Percentiles rank a stretch among this genome's conserved stretches.
These are phyloP conservation scores for Aspergillus chevalieri DNA, from an alignment of 2,329 filamentous ascomycete species.

Conservation along the genomic window DNA sequence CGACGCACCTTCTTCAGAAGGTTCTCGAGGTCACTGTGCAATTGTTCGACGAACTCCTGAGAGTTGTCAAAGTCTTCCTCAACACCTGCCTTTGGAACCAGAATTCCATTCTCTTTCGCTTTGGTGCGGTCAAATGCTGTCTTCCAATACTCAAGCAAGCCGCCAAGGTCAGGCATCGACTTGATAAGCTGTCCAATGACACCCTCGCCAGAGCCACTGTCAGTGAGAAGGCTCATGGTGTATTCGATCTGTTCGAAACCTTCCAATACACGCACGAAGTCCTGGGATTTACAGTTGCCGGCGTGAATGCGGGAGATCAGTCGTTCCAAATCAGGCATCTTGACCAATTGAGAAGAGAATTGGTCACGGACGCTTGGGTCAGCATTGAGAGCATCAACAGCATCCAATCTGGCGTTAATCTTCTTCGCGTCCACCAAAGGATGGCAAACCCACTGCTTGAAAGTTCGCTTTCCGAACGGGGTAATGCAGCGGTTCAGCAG, in stretches of 20 bases:
- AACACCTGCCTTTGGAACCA: constrained; percentile 80
- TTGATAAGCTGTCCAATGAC: constrained; percentile 77
- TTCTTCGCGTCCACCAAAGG: constrained; percentile 77
- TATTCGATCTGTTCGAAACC: constrained; percentile 98
- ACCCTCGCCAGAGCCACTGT: constrained; percentile 70
- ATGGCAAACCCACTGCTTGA: constrained; percentile 96
- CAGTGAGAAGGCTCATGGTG: constrained; percentile 71
- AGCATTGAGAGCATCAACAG: constrained; percentile 85
- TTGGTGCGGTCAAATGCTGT: constrained; percentile 79
- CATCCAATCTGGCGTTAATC: constrained; percentile 91
- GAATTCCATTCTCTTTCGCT: constrained; percentile 70
- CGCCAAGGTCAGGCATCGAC: constrained; percentile 76
- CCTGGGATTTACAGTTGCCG: constrained; percentile 78
- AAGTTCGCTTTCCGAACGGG: constrained; percentile 91
- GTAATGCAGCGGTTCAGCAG: constrained; percentile 92
- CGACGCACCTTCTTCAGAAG: constrained; percentile 66
- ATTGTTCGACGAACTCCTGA: constrained; percentile 65
- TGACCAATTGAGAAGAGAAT: constrained; percentile 80
- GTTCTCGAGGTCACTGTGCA: constrained; percentile 65
- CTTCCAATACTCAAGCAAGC: constrained; percentile 76
- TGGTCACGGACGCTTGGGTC: constrained; percentile 75
- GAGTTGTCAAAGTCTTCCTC: constrained; percentile 90
- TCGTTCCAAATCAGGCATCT: constrained; percentile 89
- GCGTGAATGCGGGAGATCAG: constrained; percentile 93
- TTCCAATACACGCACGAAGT: constrained; percentile 89